These are phyloP conservation scores for Claviceps quebecensis DNA, from an alignment of 2,329 filamentous ascomycete genomes.

Conservation along the genomic window DNA sequence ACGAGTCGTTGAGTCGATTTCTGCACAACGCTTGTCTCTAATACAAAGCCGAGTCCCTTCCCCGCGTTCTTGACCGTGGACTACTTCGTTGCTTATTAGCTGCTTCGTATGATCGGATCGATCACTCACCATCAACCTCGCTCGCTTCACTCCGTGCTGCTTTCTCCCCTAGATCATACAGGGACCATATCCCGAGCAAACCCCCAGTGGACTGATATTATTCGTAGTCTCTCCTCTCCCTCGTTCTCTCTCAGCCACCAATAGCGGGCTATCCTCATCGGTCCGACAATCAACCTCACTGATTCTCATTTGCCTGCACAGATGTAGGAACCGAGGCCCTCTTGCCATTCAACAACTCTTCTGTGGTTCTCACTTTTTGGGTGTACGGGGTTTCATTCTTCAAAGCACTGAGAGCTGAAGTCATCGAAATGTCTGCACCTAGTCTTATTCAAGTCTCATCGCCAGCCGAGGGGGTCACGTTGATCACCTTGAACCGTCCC, in stretches of 20 bases:
- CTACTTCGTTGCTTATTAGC: not conserved
- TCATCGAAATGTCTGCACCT: slow-evolving; percentile 7
- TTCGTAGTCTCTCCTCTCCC: not conserved
- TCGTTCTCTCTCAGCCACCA: not conserved
- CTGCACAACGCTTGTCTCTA: not conserved
- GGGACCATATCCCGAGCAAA: not conserved
- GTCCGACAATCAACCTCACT: not conserved
- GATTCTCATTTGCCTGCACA: not conserved
- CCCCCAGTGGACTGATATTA: not conserved
- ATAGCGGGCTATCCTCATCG: not conserved
- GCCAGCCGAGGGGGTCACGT: slow-evolving; percentile 22
- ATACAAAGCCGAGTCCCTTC: not conserved
- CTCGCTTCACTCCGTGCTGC: not conserved
- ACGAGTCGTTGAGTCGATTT: not conserved
- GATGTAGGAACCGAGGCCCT: too few species aligned
- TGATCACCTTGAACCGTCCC: slow-evolving; percentile 39
- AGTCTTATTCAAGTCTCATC: slow-evolving; percentile 10
- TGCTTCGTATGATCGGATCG: not conserved
- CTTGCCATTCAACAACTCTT: too few species aligned
- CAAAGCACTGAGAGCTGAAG: not conserved
- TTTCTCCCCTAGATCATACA: too few species aligned
- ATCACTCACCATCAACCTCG: not conserved
- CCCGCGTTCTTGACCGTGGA: not conserved
- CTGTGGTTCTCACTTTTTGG: not conserved
- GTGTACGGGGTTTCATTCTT: not conserved